Evolutionary conservation across 2,329 filamentous ascomycete genomes (phyloP), one percentile per base, ranked within the genome.

Genomic region (Ascochyta pisi): DNA sequence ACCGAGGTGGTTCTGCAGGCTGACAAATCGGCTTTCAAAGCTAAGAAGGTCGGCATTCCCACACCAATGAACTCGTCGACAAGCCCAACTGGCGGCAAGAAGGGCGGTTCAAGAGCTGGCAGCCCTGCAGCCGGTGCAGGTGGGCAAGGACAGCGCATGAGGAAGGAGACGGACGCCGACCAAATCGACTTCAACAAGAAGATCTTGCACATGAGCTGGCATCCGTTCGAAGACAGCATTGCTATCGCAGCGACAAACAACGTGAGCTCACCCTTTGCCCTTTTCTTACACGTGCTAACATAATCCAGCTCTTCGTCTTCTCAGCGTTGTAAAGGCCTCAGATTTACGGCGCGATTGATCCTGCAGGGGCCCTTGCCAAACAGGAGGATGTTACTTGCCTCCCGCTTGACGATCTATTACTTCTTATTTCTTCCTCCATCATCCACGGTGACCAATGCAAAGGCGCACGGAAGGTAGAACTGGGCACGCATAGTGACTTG

Each of bases 141-240:
- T 50, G 89, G 89, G 40, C 90, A 93, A 72, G 92, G 92, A 54
- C 92, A 95, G 75, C 86, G 95, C 68, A 98, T 99, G 95, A 89
- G 93, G 73, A 98, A 97, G 81, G 95, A 99, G 82, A 99, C 95
- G 49, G 95, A 99, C 78, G 95, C 95, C 55, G 94, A 99, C 77
- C 94, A 98, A 81, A 98, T 98, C 78, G 95, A 99, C 79, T 99
- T 98, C 80, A 98, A 98, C 85, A 99, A 98, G 86, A 99, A 99
- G 86, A 99, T 99, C 70, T 77, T 99, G 74, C 95, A 99, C 78
- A 99, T 99, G 95, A 98, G 94, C 81, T 99, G 95, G 95, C 95
- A 99, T 87, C 95, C 95, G 44, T 97, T 96, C 71, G 95, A 99
- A 80, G 94, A 99, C 81, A 98, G 94, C 81, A 99, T 99, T 80